Conservation (phyloP, 305 asterid genomes). For the Fraxinus latifolia region DNA sequence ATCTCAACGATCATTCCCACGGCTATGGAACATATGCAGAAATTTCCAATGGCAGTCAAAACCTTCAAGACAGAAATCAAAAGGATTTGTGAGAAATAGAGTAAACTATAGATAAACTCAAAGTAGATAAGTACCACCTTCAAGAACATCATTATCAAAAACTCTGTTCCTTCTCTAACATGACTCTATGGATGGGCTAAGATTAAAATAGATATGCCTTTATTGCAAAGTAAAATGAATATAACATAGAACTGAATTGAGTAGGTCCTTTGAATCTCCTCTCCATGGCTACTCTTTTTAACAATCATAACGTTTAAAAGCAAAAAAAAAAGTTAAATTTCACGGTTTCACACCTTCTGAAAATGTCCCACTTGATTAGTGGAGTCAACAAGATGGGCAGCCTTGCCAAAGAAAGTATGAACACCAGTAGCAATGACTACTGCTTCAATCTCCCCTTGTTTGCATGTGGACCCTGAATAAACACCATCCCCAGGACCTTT, state of each 20-base stretch:
- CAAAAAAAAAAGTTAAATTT: neutral
- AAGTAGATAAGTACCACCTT: neutral
- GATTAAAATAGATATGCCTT: neutral
- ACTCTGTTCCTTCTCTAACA: neutral
- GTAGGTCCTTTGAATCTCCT: conserved; percentile 3
- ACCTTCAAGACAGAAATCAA: conserved; percentile 43
- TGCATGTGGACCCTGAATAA: conserved; percentile 78
- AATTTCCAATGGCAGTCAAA: conserved; percentile 79
- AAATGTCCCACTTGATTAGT: conserved; percentile 79
- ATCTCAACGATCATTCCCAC: conserved; percentile 76
- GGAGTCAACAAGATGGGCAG: conserved; percentile 78
- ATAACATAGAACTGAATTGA: neutral
- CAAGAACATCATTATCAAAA: neutral
- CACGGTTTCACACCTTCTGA: conserved; percentile 52
- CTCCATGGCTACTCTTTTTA: neutral
- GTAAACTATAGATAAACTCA: neutral
- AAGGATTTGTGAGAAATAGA: conserved; percentile 18
- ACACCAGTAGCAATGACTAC: conserved; percentile 79
- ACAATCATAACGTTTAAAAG: neutral
- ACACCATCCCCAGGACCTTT: conserved; percentile 71
- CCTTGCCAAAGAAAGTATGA: conserved; percentile 81
- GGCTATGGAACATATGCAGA: conserved; percentile 80
- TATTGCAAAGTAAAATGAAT: neutral
- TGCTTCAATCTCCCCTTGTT: conserved; percentile 84
- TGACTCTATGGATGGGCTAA: neutral